Evolutionary conservation across 345 rosid genomes (phyloP).

Genomic region (Eucalyptus erythrocorys): DNA sequence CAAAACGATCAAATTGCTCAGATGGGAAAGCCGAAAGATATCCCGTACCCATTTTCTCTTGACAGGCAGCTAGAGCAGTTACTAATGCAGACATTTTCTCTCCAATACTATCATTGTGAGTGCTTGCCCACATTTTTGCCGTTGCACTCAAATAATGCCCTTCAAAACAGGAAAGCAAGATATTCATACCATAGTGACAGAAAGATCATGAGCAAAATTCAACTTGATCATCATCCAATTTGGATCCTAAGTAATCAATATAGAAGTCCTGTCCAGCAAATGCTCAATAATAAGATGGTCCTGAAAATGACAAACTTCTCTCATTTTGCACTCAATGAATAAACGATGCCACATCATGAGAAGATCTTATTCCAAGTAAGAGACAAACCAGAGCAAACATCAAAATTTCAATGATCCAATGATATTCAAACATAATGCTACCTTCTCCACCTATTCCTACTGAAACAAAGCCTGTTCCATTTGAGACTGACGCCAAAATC

Average conservation of each 20-base stretch:
- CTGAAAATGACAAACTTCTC: not conserved
- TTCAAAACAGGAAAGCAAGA: conserved; percentile 13
- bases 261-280: not conserved
- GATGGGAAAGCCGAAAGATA: conserved; percentile 96
- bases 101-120: conserved; percentile 56
- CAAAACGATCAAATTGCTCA: conserved; percentile 75
- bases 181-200: not conserved
- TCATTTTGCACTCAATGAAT: not conserved
- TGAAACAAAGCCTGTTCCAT: not conserved
- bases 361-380: not conserved
- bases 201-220: not conserved
- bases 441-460: not conserved
- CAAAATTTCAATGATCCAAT: not conserved
- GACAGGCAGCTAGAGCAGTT: conserved; percentile 61
- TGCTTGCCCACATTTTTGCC: conserved; percentile 94
- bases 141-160: conserved; percentile 97
- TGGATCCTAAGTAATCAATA: not conserved
- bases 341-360: not conserved
- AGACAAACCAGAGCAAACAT: not conserved
- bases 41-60: conserved; percentile 60
- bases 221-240: not conserved
- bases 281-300: not conserved
- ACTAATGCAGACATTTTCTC: conserved; percentile 62
- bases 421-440: not conserved
- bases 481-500: not conserved